Evolutionary conservation across 208 protist species (phyloP).

Genomic region (Leishmania tropica): DNA sequence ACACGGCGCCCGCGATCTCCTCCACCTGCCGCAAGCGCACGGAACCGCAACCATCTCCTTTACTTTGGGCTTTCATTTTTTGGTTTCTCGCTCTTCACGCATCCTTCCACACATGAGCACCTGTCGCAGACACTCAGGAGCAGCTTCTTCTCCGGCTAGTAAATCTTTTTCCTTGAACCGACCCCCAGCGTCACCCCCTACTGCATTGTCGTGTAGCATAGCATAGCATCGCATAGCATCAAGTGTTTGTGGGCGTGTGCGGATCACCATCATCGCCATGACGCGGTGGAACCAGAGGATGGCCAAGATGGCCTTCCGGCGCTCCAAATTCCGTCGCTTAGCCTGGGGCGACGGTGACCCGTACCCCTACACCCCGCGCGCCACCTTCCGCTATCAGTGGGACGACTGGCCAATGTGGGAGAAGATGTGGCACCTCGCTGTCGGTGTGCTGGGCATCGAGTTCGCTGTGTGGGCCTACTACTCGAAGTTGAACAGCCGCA

Average conservation of each 20-base stretch:
- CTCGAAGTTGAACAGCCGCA: conserved; percentile 81
- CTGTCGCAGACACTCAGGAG: not conserved
- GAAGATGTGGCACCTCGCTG: conserved; percentile 59
- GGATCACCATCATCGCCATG: conserved; percentile 29
- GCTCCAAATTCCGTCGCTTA: conserved; percentile 86
- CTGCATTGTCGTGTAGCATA: not conserved
- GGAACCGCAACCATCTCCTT: not conserved
- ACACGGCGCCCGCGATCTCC: not conserved
- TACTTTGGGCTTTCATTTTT: not conserved
- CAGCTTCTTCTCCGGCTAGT: not conserved
- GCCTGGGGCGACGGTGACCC: conserved; percentile 90
- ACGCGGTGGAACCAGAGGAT: conserved; percentile 89
- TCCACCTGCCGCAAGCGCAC: not conserved
- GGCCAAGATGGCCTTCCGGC: conserved; percentile 90
- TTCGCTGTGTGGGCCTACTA: conserved; percentile 86
- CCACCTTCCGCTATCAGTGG: conserved; percentile 91
- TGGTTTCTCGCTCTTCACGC: too few species aligned
- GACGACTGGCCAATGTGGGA: conserved; percentile 92
- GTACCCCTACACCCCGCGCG: conserved; percentile 89
- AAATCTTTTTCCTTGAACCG: not conserved
- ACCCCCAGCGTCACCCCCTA: not conserved
- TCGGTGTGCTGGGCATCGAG: conserved; percentile 67
- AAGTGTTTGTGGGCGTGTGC: not conserved
- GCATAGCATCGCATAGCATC: not conserved
- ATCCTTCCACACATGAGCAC: too few species aligned